Percentiles rank a stretch among this genome's conserved stretches.
Evolutionary conservation across 805 yeast species (phyloP).

Genomic region (Hanseniaspora lachancei): DNA sequence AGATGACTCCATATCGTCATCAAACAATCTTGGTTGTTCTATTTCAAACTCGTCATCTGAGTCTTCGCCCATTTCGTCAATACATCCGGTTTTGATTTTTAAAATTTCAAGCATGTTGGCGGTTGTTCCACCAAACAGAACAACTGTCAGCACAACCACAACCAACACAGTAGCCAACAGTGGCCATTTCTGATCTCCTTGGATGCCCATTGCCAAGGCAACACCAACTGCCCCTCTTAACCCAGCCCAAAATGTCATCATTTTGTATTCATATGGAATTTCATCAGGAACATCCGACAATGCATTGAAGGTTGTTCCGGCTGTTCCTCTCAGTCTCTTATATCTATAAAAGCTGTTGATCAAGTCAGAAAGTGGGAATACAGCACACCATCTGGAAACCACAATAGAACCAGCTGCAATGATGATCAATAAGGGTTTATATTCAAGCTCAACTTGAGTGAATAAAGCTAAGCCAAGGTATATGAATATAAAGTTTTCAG

Average conservation of each 20-base stretch:
- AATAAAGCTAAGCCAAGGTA: slow-evolving; percentile 87
- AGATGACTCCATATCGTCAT: slow-evolving; percentile 3
- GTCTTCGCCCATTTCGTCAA: slow-evolving; percentile 53
- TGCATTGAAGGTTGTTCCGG: neutral
- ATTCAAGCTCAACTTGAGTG: slow-evolving; percentile 90
- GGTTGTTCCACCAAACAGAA: slow-evolving; percentile 94
- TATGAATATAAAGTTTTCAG: slow-evolving; percentile 93
- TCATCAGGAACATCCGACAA: slow-evolving; percentile 50
- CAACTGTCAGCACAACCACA: slow-evolving; percentile 91
- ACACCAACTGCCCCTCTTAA: slow-evolving; percentile 98
- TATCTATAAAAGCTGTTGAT: slow-evolving; percentile 67
- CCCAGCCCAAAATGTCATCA: slow-evolving; percentile 99
- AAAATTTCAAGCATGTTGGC: slow-evolving; percentile 94
- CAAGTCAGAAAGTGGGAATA: slow-evolving; percentile 78
- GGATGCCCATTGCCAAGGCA: slow-evolving; percentile 93
- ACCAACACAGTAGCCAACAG: slow-evolving; percentile 88
- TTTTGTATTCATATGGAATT: slow-evolving; percentile 87
- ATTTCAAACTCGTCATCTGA: slow-evolving; percentile 94
- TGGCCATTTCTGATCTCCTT: slow-evolving; percentile 83
- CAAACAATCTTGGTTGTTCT: slow-evolving; percentile 44
- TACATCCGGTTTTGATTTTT: slow-evolving; percentile 83
- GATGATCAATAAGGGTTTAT: slow-evolving; percentile 83
- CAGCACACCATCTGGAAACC: slow-evolving; percentile 93
- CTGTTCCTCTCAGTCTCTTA: slow-evolving; percentile 30
- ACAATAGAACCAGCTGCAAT: slow-evolving; percentile 84